phyloP scores from a whole-genome alignment of 352 stramenopile species.

The Ochromonadaceae sp. region DNA sequence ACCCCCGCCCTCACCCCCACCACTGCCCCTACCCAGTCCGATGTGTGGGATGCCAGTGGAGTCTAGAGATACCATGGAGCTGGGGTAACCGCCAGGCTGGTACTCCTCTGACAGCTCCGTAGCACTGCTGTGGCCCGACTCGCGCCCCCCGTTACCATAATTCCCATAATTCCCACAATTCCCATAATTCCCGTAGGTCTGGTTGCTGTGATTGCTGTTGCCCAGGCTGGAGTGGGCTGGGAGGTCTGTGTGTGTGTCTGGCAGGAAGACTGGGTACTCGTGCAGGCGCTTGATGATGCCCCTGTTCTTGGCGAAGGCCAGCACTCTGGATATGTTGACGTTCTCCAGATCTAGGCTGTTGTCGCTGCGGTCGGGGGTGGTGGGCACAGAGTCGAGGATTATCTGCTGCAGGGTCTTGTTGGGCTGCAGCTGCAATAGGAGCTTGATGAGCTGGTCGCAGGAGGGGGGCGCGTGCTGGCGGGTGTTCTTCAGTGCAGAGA shows the following conservation, averaged over 20 bases:
- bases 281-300: not conserved
- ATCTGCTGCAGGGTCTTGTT: not conserved
- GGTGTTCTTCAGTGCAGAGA: not conserved
- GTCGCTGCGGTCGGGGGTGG: not conserved
- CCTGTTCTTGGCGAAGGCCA: not conserved
- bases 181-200: not conserved
- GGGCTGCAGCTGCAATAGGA: not conserved
- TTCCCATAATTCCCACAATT: not conserved
- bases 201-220: not conserved
- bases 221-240: not conserved
- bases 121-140: not conserved
- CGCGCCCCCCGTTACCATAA: not conserved
- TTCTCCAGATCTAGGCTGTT: not conserved
- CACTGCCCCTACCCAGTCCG: too few relatives aligned
- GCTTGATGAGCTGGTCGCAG: not conserved
- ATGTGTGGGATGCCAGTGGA: too few relatives aligned
- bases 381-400: not conserved
- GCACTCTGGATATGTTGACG: not conserved
- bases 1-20: too few relatives aligned
- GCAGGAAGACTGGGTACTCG: conserved; percentile 9
- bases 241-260: not conserved
- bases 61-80: too few relatives aligned
- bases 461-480: not conserved
- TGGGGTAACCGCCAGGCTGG: too few relatives aligned
- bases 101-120: too few relatives aligned